Conservation (phyloP, 139 green algal genomes). For the Penium margaritaceum region DNA sequence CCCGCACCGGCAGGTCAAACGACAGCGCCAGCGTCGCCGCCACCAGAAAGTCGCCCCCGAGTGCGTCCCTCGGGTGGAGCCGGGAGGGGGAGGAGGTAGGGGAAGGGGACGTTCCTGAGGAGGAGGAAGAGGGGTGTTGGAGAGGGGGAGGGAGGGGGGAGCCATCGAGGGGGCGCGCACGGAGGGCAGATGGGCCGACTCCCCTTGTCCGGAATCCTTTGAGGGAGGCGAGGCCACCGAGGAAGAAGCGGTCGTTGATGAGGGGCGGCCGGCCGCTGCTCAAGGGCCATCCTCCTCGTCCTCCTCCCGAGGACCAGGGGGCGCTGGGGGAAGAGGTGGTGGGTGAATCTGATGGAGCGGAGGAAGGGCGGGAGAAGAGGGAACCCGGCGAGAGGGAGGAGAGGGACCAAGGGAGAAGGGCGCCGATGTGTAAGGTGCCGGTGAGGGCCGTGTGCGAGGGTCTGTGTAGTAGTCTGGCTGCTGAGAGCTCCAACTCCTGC, state of each 20-base stretch:
- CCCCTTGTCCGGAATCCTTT: slow-evolving; percentile 30
- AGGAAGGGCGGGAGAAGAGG: background rate
- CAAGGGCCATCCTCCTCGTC: too few relatives aligned
- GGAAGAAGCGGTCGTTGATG: slow-evolving; percentile 46
- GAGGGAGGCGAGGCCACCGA: slow-evolving; percentile 29
- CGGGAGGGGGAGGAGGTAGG: too few relatives aligned
- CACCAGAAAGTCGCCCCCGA: slow-evolving; percentile 35
- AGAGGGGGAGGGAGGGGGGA: too few relatives aligned
- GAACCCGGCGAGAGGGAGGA: background rate
- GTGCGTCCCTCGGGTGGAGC: slow-evolving; percentile 13
- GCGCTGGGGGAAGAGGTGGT: background rate
- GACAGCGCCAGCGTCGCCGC: slow-evolving; percentile 14
- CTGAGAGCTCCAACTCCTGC: background rate
- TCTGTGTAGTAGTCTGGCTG: background rate
- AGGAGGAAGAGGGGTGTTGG: too few relatives aligned
- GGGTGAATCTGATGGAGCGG: background rate
- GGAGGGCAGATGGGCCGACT: slow-evolving; percentile 23
- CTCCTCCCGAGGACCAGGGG: background rate
- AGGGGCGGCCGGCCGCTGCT: background rate
- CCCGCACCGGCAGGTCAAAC: slow-evolving; percentile 25
- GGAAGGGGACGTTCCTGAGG: too few relatives aligned
- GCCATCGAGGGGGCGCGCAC: background rate
- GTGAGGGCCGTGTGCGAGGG: background rate
- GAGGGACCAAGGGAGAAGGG: background rate
- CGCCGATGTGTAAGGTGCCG: background rate